These are phyloP conservation scores for Saccharomycopsis sp. DNA, from an alignment of 805 yeast species.

Conservation along the genomic window DNA sequence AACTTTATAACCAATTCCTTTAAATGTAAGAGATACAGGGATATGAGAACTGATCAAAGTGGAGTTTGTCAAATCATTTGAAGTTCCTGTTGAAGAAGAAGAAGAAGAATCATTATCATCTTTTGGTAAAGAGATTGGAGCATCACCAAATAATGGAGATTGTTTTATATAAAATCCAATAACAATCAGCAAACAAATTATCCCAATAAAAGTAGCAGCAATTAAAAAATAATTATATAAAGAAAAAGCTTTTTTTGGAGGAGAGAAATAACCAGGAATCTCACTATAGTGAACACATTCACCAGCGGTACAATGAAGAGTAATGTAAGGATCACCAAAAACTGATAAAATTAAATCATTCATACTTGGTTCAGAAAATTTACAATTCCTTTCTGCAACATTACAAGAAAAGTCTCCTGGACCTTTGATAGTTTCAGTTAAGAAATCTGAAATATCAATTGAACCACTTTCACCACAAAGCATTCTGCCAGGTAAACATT, in stretches of 20 bases:
- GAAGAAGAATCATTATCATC: slow-evolving; percentile 11
- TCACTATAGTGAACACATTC: slow-evolving; percentile 91
- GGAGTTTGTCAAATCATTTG: slow-evolving; percentile 26
- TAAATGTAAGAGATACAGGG: slow-evolving; percentile 71
- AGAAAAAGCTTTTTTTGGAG: slow-evolving; percentile 36
- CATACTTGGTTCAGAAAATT: slow-evolving; percentile 92
- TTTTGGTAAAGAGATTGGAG: slow-evolving; percentile 19
- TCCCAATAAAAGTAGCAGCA: slow-evolving; percentile 31
- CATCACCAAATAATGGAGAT: slow-evolving; percentile 47
- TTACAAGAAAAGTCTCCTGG: slow-evolving; percentile 91
- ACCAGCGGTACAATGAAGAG: slow-evolving; percentile 70
- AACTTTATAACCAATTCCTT: slow-evolving; percentile 52
- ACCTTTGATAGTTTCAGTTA: slow-evolving; percentile 80
- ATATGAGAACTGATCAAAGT: slow-evolving; percentile 43
- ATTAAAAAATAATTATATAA: slow-evolving; percentile 38
- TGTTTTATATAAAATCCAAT: slow-evolving; percentile 40
- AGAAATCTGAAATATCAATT: slow-evolving; percentile 86
- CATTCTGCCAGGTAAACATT: slow-evolving; percentile 87
- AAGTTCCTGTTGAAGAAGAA: no score
- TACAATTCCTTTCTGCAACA: slow-evolving; percentile 47
- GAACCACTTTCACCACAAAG: slow-evolving; percentile 92
- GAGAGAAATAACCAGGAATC: slow-evolving; percentile 79
- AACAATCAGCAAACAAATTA: slow-evolving; percentile 28
- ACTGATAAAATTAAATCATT: slow-evolving; percentile 81
- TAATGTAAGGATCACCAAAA: slow-evolving; percentile 90